Evolutionary conservation across 2,329 filamentous ascomycete genomes (phyloP), one percentile per base, ranked within the genome.

Genomic region (Xylaria sp.): DNA sequence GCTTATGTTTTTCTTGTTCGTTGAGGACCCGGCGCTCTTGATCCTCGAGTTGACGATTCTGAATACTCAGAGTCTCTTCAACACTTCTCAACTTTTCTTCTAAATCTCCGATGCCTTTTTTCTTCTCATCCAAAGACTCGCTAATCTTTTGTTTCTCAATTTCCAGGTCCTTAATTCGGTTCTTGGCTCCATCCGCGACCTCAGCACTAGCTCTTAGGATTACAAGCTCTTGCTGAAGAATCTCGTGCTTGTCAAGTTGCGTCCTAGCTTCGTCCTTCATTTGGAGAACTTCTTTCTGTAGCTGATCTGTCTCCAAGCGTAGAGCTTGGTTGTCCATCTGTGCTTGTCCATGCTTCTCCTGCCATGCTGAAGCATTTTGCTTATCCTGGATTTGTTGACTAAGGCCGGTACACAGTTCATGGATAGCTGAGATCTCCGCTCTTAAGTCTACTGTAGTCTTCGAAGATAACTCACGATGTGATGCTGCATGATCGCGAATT

Each of bases 361-460:
- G 68, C 75, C 75, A 77, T 46, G 69, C 54, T 4, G 67, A 66
- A 13, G 64, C 63, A 48, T 63, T 59, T 44, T 69, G 23, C 5
- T 38, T 26, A 28, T n/a, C 46, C 3, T 65, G 58, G 26, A 73
- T 51, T 26, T 69, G 48, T 36, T 62, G 17, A 31, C 31, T 40
- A 26, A 72, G 62, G 17, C 53, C 38, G 11, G 38, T 51, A n/a
- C 64, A 71, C 11, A 40, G 44, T 53, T 69, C 42, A 7, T 46
- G 62, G 23, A 72, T 48, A 4, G 56, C 56, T 51, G 26, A 48
- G 40, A 71, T 66, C 1, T 68, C 65, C 5, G 13, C n/a, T 63
- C 60, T 70, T 23, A 72, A 60, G 26, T 23, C 42, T 56, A 60
- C 46, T 11, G 53, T 59, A 4, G 33, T 57, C 36, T 66, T 49